Conservation (phyloP, 371 early-diverging fungal genomes). For the Mucor plumbeus region DNA sequence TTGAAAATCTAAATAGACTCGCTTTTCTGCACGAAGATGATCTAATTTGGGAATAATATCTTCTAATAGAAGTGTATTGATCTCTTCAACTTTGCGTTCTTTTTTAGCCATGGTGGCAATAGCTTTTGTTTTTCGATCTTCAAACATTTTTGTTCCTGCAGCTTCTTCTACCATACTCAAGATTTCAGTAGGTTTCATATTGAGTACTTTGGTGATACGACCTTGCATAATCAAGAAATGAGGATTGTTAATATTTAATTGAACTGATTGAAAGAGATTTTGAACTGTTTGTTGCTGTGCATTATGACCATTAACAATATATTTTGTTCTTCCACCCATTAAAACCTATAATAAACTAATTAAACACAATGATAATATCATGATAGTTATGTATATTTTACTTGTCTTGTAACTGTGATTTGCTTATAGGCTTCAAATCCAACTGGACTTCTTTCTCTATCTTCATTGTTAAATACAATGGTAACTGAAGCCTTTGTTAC, state of each 20-base stretch:
- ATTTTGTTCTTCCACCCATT: constrained; percentile 95
- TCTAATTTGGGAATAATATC: constrained; percentile 95
- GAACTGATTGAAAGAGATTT: constrained; percentile 94
- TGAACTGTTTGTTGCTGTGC: constrained; percentile 91
- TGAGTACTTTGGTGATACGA: constrained; percentile 97
- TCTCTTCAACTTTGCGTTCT: constrained; percentile 94
- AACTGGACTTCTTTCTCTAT: constrained; percentile 84
- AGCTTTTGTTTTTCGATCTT: constrained; percentile 97
- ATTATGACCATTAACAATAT: constrained; percentile 93
- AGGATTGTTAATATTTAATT: constrained; percentile 98
- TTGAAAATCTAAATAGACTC: constrained; percentile 91
- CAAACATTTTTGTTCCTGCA: constrained; percentile 98
- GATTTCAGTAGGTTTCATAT: constrained; percentile 98
- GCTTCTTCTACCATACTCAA: constrained; percentile 99
- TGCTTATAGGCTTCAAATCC: constrained; percentile 89
- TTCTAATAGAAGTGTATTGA: constrained; percentile 78
- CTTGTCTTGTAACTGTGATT: constrained; percentile 95
- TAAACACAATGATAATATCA: no score
- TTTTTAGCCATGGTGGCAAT: constrained; percentile 94
- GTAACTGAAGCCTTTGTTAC: constrained; percentile 96
- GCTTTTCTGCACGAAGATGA: constrained; percentile 87
- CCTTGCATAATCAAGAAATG: constrained; percentile 99
- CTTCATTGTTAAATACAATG: constrained; percentile 94
- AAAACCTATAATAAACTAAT: constrained; percentile 60
- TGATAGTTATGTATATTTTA: constrained; percentile 25